Conservation (phyloP, 176 grass and related monocot species). For the Lolium multiflorum region DNA sequence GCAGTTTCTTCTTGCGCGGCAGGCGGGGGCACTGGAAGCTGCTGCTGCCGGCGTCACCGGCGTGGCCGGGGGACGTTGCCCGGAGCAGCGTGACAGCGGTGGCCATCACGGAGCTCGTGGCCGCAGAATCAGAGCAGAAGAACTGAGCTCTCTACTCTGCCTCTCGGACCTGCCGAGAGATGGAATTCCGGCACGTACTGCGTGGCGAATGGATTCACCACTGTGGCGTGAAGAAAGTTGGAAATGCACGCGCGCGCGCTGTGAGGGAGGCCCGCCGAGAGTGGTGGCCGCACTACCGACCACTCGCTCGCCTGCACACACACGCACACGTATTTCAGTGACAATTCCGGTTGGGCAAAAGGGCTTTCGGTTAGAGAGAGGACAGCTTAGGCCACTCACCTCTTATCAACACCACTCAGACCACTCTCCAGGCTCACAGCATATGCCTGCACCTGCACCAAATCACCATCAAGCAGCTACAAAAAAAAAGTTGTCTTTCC, state of each 20-base stretch:
- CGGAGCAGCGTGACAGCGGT: constrained; percentile 41
- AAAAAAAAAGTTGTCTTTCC: too few species aligned
- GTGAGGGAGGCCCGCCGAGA: background rate
- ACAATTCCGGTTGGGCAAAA: background rate
- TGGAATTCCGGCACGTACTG: background rate
- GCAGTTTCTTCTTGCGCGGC: background rate
- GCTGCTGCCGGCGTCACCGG: background rate
- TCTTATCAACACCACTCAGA: constrained; percentile 35
- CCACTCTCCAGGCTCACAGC: background rate
- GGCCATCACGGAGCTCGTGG: constrained; percentile 29
- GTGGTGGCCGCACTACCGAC: constrained; percentile 45
- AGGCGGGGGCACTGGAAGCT: constrained; percentile 30
- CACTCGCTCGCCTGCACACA: constrained; percentile 1
- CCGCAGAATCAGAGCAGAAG: background rate
- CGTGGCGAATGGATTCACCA: background rate
- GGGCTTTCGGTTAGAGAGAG: background rate
- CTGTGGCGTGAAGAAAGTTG: background rate
- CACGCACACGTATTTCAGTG: background rate
- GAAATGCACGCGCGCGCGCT: background rate
- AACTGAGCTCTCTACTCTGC: background rate
- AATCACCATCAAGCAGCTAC: background rate
- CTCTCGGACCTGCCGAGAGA: background rate
- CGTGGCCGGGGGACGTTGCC: constrained; percentile 27
- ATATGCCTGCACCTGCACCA: background rate
- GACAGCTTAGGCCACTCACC: constrained; percentile 47